A percentile compares a stretch with the other conserved stretches of the same genome.
These are phyloP conservation scores for Fragaria nilgerrensis DNA, from an alignment of 306 rosid species.

Conservation along the genomic window DNA sequence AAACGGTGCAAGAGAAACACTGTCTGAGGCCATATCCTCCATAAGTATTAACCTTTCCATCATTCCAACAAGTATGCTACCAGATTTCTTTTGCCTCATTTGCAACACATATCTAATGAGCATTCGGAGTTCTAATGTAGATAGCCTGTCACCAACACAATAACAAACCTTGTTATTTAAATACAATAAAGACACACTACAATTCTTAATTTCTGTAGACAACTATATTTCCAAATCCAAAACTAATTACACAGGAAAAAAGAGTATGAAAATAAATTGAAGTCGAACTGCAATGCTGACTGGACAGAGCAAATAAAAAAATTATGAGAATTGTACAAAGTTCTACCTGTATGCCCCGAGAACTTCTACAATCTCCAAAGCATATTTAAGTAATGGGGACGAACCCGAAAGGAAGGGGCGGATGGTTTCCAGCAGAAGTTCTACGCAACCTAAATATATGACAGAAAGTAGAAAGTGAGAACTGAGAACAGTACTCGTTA, in stretches of 20 bases:
- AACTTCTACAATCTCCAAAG: constrained; percentile 84
- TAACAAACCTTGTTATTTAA: constrained; percentile 16
- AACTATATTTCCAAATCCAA: constrained; percentile 18
- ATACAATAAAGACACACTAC: background rate
- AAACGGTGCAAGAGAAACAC: constrained; percentile 85
- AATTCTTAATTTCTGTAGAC: background rate
- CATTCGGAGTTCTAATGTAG: constrained; percentile 75
- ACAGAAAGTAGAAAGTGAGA: constrained; percentile 4
- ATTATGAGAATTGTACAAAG: constrained; percentile 17
- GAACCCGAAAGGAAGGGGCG: constrained; percentile 86
- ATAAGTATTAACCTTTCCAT: constrained; percentile 78
- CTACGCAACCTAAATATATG: constrained; percentile 74
- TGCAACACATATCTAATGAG: constrained; percentile 76
- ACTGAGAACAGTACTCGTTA: constrained; percentile 21
- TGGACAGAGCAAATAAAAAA: constrained; percentile 22
- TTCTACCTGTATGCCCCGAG: constrained; percentile 95
- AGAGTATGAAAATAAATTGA: background rate
- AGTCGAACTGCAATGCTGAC: constrained; percentile 10
- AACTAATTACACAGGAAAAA: constrained; percentile 19
- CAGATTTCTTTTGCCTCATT: constrained; percentile 77
- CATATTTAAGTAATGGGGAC: constrained; percentile 77
- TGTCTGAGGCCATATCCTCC: constrained; percentile 80
- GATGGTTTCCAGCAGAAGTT: constrained; percentile 84
- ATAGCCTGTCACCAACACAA: constrained; percentile 58
- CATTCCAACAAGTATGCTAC: constrained; percentile 78